phyloP scores from a whole-genome alignment of 176 grass and related monocot species.

The Avena eriantha region DNA sequence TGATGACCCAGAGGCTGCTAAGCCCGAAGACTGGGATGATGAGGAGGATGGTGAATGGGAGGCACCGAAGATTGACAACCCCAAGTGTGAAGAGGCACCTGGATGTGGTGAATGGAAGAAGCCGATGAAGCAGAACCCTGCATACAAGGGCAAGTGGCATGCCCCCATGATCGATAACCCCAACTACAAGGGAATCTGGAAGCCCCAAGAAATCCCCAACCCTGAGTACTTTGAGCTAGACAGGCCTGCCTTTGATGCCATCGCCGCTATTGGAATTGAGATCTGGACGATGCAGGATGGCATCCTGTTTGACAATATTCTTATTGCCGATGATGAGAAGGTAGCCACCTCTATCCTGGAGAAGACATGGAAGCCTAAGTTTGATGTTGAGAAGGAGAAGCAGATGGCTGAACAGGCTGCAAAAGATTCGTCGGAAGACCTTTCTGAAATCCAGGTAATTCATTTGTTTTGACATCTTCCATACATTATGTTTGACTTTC shows the following conservation, averaged over 20 bases:
- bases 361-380: conserved; percentile 92
- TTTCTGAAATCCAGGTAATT: conserved; percentile 82
- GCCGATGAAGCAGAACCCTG: conserved; percentile 91
- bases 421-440: conserved; percentile 46
- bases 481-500: not conserved
- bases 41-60: conserved; percentile 99
- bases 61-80: conserved; percentile 89
- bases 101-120: conserved; percentile 98
- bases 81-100: conserved; percentile 88
- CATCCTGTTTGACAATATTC: conserved; percentile 90
- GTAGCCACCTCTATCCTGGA: conserved; percentile 71
- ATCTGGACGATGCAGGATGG: conserved; percentile 99
- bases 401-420: conserved; percentile 74
- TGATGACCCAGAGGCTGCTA: conserved; percentile 82
- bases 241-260: conserved; percentile 77
- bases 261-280: conserved; percentile 91
- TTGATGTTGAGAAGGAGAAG: conserved; percentile 93
- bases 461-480: not conserved
- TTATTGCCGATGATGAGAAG: conserved; percentile 88
- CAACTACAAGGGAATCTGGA: conserved; percentile 97
- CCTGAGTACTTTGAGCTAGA: conserved; percentile 95
- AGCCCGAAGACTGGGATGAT: conserved; percentile 99
- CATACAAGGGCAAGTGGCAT: conserved; percentile 98
- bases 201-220: conserved; percentile 93
- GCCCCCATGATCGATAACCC: conserved; percentile 93